These are phyloP conservation scores for Pseudogymnoascus sp. DNA, from an alignment of 2,329 filamentous ascomycete genomes.

Conservation along the genomic window DNA sequence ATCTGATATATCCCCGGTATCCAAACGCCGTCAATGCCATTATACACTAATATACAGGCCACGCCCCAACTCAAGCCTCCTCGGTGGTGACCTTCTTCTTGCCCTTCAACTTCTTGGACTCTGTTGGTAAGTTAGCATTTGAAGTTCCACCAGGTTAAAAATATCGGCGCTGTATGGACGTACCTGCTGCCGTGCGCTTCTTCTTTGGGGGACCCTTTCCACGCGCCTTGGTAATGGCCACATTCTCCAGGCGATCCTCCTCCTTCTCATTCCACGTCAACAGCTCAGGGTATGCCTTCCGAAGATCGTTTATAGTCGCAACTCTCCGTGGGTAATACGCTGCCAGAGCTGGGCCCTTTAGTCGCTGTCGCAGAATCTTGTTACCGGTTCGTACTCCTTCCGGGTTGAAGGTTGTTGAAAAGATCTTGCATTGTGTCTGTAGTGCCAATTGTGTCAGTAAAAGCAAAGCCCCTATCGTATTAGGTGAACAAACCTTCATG, in stretches of 20 bases:
- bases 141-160: neutral
- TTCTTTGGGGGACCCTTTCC: slow-evolving; percentile 88
- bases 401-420: slow-evolving; percentile 86
- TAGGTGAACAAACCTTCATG: slow-evolving; percentile 55
- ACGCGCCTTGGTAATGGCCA: slow-evolving; percentile 62
- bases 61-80: neutral
- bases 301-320: slow-evolving; percentile 59
- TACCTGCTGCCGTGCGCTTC: slow-evolving; percentile 54
- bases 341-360: slow-evolving; percentile 73
- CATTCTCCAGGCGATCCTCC: slow-evolving; percentile 68
- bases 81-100: slow-evolving; percentile 31
- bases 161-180: slow-evolving; percentile 11
- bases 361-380: slow-evolving; percentile 80
- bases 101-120: slow-evolving; percentile 37
- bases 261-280: slow-evolving; percentile 67
- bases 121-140: slow-evolving; percentile 21
- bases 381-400: slow-evolving; percentile 74
- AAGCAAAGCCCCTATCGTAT: neutral
- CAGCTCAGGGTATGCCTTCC: slow-evolving; percentile 52
- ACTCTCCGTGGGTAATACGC: slow-evolving; percentile 77
- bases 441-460: slow-evolving; percentile 17
- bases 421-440: slow-evolving; percentile 84
- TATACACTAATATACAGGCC: slow-evolving; percentile 20
- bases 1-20: slow-evolving; percentile 11
- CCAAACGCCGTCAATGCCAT: slow-evolving; percentile 24